phyloP scores from a whole-genome alignment of 768 basidiomycete species.

The Sarcodon sp. region DNA sequence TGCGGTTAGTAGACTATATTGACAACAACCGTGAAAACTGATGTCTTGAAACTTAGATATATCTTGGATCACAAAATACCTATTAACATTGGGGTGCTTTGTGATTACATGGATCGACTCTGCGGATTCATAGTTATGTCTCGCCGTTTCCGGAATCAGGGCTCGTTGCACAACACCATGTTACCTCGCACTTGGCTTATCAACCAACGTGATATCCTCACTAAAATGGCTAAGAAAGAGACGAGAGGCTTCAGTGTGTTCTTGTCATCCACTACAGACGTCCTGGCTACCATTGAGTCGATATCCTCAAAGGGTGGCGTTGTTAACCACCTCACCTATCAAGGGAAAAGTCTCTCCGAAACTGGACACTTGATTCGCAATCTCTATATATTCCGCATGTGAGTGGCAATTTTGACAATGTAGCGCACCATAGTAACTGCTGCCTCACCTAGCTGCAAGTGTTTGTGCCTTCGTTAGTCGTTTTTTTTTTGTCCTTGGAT shows the following conservation, averaged over 20 bases:
- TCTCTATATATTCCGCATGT: conserved; percentile 37
- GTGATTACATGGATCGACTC: conserved; percentile 36
- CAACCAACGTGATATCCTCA: neutral
- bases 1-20: conserved; percentile 22
- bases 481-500: neutral
- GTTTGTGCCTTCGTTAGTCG: conserved; percentile 33
- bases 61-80: conserved; percentile 22
- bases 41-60: conserved; percentile 21
- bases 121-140: conserved; percentile 27
- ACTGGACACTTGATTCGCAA: conserved; percentile 5
- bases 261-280: neutral
- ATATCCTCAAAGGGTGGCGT: neutral
- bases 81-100: conserved; percentile 35
- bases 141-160: conserved; percentile 9
- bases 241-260: neutral
- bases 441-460: conserved; percentile 24
- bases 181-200: conserved; percentile 40
- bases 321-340: conserved; percentile 4
- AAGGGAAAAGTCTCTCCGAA: neutral
- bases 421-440: neutral
- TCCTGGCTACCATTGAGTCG: neutral
- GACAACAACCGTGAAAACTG: neutral
- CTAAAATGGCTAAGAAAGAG: neutral
- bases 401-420: conserved; percentile 8
- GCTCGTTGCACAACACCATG: conserved; percentile 28